These are phyloP conservation scores for Saccharum hybrid DNA, from an alignment of 202 grass and related monocot genomes.

Conservation along the genomic window DNA sequence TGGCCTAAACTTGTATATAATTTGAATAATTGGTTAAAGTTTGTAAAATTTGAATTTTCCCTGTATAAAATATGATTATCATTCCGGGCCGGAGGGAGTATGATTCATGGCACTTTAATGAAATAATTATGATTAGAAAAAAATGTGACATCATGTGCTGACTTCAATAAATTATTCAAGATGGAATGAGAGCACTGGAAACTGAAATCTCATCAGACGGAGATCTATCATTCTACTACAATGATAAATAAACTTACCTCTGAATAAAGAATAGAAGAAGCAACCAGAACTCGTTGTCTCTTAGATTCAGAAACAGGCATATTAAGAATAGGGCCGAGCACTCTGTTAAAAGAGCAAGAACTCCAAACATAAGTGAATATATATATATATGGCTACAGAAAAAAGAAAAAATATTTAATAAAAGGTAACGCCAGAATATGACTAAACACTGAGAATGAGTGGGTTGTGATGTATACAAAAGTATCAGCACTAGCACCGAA, in stretches of 20 bases:
- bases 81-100: neutral
- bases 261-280: slow-evolving; percentile 93
- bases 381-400: slow-evolving; percentile 30
- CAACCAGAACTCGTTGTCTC: slow-evolving; percentile 94
- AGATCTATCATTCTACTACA: slow-evolving; percentile 18
- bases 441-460: slow-evolving; percentile 36
- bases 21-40: neutral
- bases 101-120: neutral
- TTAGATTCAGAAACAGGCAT: slow-evolving; percentile 95
- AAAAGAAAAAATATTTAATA: slow-evolving; percentile 11
- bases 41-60: neutral
- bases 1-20: neutral
- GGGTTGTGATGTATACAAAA: neutral
- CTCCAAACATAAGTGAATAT: slow-evolving; percentile 32
- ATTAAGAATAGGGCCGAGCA: slow-evolving; percentile 94
- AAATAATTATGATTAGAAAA: neutral
- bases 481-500: neutral
- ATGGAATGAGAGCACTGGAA: slow-evolving; percentile 21
- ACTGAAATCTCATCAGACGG: slow-evolving; percentile 25
- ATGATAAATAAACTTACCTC: slow-evolving; percentile 68
- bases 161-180: slow-evolving; percentile 22
- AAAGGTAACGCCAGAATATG: slow-evolving; percentile 29
- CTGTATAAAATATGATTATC: neutral
- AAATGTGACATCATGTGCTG: slow-evolving; percentile 11
- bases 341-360: slow-evolving; percentile 57